These are phyloP conservation scores for Tagetes erecta DNA, from an alignment of 129 eudicot species.

Conservation along the genomic window DNA sequence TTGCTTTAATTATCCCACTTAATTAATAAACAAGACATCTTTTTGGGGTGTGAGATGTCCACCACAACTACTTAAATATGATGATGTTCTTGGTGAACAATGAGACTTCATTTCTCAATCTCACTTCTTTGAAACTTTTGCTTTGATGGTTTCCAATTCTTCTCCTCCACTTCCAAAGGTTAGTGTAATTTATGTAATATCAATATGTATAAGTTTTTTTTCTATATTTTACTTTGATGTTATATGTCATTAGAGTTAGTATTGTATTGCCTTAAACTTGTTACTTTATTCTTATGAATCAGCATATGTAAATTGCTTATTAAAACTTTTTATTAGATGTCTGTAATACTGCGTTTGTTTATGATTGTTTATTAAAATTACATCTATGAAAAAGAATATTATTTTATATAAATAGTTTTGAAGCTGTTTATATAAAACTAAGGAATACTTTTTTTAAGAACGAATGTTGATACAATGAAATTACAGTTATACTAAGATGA, in stretches of 20 bases:
- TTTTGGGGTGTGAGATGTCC: constrained; percentile 35
- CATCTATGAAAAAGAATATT: too few relatives aligned
- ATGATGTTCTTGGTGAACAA: constrained; percentile 20
- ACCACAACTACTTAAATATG: constrained; percentile 53
- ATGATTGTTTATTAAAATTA: not conserved
- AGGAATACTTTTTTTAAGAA: too few relatives aligned
- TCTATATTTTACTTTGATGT: not conserved
- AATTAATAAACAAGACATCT: constrained; percentile 29
- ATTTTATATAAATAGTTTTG: too few relatives aligned
- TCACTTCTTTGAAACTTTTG: constrained; percentile 28
- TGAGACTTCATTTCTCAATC: constrained; percentile 22
- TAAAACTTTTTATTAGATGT: too few relatives aligned
- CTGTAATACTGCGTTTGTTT: not conserved
- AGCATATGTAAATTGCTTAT: too few relatives aligned
- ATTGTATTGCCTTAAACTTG: not conserved
- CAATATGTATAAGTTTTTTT: not conserved
- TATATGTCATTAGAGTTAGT: not conserved
- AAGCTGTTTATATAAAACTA: too few relatives aligned
- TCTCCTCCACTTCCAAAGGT: constrained; percentile 74
- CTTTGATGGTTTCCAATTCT: constrained; percentile 64
- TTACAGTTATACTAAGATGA: too few relatives aligned
- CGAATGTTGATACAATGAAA: too few relatives aligned
- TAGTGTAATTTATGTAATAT: not conserved
- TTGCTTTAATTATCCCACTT: constrained; percentile 28
- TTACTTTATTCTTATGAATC: not conserved